A percentile compares a stretch with the other conserved stretches of the same genome.
These are phyloP conservation scores for Ophiostoma angusticollis DNA, from an alignment of 2,329 filamentous ascomycete species.

Conservation along the genomic window DNA sequence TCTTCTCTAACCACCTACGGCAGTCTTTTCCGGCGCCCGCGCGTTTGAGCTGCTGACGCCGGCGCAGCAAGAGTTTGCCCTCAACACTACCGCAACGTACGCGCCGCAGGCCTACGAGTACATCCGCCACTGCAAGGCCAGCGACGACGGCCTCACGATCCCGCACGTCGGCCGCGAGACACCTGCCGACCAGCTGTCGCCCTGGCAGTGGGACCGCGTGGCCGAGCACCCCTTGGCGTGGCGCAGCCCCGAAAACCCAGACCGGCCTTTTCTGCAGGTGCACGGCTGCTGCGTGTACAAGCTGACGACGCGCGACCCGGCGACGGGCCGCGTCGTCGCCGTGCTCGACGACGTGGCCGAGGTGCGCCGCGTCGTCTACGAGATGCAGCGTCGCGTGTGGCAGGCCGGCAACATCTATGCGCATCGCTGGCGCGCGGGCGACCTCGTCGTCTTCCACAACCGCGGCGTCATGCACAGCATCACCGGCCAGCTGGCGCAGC, in stretches of 20 bases:
- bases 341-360: constrained; percentile 55
- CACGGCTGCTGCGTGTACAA: constrained; percentile 8
- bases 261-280: constrained; percentile 56
- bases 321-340: constrained; percentile 39
- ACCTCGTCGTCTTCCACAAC: constrained; percentile 69
- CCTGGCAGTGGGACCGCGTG: too few species aligned
- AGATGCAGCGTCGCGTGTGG: constrained; percentile 51
- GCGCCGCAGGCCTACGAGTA: not conserved
- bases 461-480: constrained; percentile 63
- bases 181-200: constrained; percentile 52
- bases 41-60: not conserved
- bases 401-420: constrained; percentile 63
- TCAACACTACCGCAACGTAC: not conserved
- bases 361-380: constrained; percentile 56
- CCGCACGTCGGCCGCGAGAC: constrained; percentile 39
- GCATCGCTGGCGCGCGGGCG: constrained; percentile 66
- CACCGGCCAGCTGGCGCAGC: constrained; percentile 57
- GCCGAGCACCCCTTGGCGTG: constrained; percentile 64
- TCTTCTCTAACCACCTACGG: too few species aligned
- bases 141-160: constrained; percentile 40
- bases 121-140: constrained; percentile 31
- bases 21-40: not conserved
- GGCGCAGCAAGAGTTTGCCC: not conserved
- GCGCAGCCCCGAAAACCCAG: constrained; percentile 57
- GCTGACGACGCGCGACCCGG: constrained; percentile 38